A percentile compares a stretch with the other conserved stretches of the same genome.
phyloP scores from a whole-genome alignment of 2,329 filamentous ascomycete species.

The Volutella citrinella region DNA sequence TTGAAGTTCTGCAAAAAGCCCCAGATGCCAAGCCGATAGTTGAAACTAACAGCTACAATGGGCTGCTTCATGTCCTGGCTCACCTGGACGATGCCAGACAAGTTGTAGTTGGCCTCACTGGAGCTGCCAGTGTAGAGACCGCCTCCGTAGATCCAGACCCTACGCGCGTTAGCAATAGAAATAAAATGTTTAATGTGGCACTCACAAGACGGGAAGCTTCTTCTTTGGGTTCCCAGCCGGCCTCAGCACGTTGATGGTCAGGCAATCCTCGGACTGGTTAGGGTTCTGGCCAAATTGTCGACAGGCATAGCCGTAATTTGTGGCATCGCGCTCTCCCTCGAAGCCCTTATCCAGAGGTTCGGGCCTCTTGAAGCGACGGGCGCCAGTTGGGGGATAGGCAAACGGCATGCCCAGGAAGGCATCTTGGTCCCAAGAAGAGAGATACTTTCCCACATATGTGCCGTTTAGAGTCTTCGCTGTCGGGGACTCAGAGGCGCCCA shows the following conservation, averaged over 20 bases:
- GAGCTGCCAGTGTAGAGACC: slow-evolving; percentile 49
- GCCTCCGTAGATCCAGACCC: slow-evolving; percentile 58
- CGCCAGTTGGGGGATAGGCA: not conserved
- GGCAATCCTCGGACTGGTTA: slow-evolving; percentile 47
- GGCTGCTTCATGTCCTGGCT: slow-evolving; percentile 50
- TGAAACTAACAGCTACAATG: slow-evolving; percentile 51
- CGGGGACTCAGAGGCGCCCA: not conserved
- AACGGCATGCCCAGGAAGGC: not conserved
- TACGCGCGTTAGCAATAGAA: slow-evolving; percentile 19
- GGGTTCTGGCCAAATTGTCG: slow-evolving; percentile 43
- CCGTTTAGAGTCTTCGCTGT: not conserved
- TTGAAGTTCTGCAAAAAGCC: slow-evolving; percentile 50
- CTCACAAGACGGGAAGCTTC: slow-evolving; percentile 35
- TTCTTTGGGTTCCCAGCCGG: slow-evolving; percentile 31
- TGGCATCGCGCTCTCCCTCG: slow-evolving; percentile 36
- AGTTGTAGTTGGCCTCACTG: slow-evolving; percentile 43
- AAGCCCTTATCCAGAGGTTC: slow-evolving; percentile 36
- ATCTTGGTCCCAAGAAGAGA: not conserved
- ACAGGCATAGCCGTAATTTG: slow-evolving; percentile 42
- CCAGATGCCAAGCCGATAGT: slow-evolving; percentile 52
- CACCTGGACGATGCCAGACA: slow-evolving; percentile 42
- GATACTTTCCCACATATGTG: not conserved
- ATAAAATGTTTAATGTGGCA: accelerated
- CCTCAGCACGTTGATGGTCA: slow-evolving; percentile 41
- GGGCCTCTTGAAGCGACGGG: not conserved